phyloP scores from a whole-genome alignment of 164 flowering plant genomes.

The Chloranthus sessilifolius region DNA sequence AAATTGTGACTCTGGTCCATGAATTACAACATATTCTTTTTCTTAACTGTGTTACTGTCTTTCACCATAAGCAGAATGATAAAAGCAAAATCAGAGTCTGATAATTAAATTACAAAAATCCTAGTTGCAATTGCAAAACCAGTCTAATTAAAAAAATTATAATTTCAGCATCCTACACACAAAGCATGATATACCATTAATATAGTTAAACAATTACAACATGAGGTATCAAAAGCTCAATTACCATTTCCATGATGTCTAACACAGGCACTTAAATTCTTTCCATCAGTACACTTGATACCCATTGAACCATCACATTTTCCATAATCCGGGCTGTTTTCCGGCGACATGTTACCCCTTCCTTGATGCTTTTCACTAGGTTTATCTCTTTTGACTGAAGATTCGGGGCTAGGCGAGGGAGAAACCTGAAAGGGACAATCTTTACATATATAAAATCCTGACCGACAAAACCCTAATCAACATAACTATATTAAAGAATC shows the following conservation, averaged over 20 bases:
- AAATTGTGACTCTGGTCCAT: too few species aligned
- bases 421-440: slow-evolving; percentile 20
- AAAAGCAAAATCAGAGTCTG: not conserved
- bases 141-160: not conserved
- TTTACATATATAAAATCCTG: too few species aligned
- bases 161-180: not conserved
- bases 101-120: too few species aligned
- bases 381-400: not conserved
- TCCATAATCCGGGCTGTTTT: not conserved
- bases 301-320: slow-evolving; percentile 17
- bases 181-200: not conserved
- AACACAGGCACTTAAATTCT: slow-evolving; percentile 30
- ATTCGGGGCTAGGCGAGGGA: slow-evolving; percentile 23
- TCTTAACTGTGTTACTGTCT: not conserved
- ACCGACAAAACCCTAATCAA: too few species aligned
- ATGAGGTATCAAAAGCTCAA: slow-evolving; percentile 2
- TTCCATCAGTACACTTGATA: slow-evolving; percentile 13
- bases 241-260: slow-evolving; percentile 20
- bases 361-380: not conserved
- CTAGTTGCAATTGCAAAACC: not conserved
- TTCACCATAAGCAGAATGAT: not conserved
- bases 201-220: not conserved
- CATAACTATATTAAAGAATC: too few species aligned
- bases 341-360: not conserved
- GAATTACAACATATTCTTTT: too few species aligned